phyloP scores from a whole-genome alignment of 768 basidiomycete genomes.

The Boletellus ananas region DNA sequence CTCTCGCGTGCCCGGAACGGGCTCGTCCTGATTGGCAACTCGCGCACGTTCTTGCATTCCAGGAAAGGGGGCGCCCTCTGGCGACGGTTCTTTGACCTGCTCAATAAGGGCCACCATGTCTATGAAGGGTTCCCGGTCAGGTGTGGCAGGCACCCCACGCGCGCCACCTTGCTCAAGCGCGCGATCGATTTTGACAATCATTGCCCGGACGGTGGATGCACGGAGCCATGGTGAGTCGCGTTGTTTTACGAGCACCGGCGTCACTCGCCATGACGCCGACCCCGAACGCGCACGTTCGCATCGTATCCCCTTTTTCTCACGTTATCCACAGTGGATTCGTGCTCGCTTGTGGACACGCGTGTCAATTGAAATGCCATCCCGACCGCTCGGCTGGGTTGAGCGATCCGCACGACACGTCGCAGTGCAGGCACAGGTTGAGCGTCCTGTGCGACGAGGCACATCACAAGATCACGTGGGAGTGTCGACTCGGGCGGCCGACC shows the following conservation, averaged over 20 bases:
- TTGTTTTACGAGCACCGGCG: too few species aligned
- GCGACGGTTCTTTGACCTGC: slow-evolving; percentile 43
- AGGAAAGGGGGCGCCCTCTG: slow-evolving; percentile 52
- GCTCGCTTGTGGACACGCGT: slow-evolving; percentile 38
- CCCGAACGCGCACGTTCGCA: too few species aligned
- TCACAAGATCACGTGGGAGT: slow-evolving; percentile 43
- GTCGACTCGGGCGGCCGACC: slow-evolving; percentile 33
- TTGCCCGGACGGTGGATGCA: slow-evolving; percentile 65
- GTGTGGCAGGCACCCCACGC: slow-evolving; percentile 53
- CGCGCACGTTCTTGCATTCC: slow-evolving; percentile 53
- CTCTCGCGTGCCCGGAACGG: slow-evolving; percentile 66
- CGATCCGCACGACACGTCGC: slow-evolving; percentile 27
- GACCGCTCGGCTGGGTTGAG: slow-evolving; percentile 36
- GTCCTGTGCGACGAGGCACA: slow-evolving; percentile 39
- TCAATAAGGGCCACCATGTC: slow-evolving; percentile 42
- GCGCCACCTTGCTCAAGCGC: slow-evolving; percentile 32
- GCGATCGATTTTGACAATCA: slow-evolving; percentile 50
- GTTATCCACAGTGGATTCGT: neutral
- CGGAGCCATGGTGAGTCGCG: slow-evolving; percentile 48
- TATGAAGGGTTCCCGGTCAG: slow-evolving; percentile 57
- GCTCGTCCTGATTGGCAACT: slow-evolving; percentile 65
- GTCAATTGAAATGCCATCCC: slow-evolving; percentile 60
- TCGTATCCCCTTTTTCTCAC: too few species aligned
- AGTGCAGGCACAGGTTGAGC: slow-evolving; percentile 37
- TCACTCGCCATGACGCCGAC: too few species aligned